These are phyloP conservation scores for Diaporthe vexans DNA, from an alignment of 2,329 filamentous ascomycete species.

Conservation along the genomic window DNA sequence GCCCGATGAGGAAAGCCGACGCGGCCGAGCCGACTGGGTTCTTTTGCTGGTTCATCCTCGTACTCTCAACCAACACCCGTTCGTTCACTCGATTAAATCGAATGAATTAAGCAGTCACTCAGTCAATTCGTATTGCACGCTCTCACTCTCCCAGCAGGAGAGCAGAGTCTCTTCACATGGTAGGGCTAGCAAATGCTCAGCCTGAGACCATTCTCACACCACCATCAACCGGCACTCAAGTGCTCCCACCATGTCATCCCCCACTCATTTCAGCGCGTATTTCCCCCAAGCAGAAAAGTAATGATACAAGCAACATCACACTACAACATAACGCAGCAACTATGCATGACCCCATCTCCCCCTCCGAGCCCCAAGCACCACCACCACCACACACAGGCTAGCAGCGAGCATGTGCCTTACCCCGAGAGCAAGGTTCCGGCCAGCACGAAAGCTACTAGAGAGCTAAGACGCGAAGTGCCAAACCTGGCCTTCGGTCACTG, in stretches of 20 bases:
- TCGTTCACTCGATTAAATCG: neutral
- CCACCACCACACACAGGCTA: neutral
- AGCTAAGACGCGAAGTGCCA: too few species aligned
- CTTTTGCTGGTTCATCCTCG: neutral
- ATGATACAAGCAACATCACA: neutral
- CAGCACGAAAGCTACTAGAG: neutral
- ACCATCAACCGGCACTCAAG: neutral
- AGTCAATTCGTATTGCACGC: neutral
- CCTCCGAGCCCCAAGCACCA: neutral
- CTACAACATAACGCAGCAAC: neutral
- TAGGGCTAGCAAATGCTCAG: neutral
- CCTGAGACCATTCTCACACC: neutral
- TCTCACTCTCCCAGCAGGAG: neutral
- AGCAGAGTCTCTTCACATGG: neutral
- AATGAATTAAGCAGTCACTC: neutral
- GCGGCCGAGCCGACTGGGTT: neutral
- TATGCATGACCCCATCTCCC: conserved; percentile 1
- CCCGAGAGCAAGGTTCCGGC: conserved; percentile 1
- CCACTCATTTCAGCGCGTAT: conserved; percentile 11
- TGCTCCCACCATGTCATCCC: neutral
- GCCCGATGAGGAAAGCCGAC: conserved; percentile 23
- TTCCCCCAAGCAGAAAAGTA: neutral
- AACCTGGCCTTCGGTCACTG: too few species aligned
- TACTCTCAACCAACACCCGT: neutral
- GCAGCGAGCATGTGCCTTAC: conserved; percentile 17